These are phyloP conservation scores for Geranium incanum DNA, from an alignment of 441 rosid genomes.

Conservation along the genomic window DNA sequence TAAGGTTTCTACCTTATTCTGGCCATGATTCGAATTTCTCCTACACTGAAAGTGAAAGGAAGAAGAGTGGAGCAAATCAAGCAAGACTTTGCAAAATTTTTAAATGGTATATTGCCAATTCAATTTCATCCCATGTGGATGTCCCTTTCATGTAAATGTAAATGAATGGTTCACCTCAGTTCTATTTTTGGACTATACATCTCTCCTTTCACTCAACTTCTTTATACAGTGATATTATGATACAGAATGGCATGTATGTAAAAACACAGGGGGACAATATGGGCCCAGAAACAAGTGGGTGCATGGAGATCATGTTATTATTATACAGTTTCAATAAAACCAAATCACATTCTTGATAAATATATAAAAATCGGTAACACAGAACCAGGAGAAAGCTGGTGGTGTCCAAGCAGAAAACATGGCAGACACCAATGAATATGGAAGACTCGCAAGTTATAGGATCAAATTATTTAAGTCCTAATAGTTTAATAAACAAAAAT, in stretches of 20 bases:
- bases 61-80: neutral
- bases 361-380: neutral
- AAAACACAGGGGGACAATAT: neutral
- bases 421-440: no score
- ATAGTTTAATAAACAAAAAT: no score
- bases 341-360: neutral
- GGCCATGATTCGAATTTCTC: neutral
- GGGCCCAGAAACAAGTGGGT: neutral
- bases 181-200: neutral
- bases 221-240: neutral
- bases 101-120: conserved; percentile 2
- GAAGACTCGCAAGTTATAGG: no score
- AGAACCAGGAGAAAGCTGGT: neutral
- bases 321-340: neutral
- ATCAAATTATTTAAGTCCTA: no score
- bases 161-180: neutral
- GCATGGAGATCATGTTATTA: neutral
- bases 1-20: neutral
- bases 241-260: neutral
- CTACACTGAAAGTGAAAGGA: neutral
- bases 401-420: neutral
- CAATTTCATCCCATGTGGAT: neutral
- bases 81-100: neutral
- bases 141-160: conserved; percentile 2
- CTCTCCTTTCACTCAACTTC: neutral